These are phyloP conservation scores for Paragyromitra xinjiangensis DNA, from an alignment of 495 filamentous ascomycete genomes.

Conservation along the genomic window DNA sequence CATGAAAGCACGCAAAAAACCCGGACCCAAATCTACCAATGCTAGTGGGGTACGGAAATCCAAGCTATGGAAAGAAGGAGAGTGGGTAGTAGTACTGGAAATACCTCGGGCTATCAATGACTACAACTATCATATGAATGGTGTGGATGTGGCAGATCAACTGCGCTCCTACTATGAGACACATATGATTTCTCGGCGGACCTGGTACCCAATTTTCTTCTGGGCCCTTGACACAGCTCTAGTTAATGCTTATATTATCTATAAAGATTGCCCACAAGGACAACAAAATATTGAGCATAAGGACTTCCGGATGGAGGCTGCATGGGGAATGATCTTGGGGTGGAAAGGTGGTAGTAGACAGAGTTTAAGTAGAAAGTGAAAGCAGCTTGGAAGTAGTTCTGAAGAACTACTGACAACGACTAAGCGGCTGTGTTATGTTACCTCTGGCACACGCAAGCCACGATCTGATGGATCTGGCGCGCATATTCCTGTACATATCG, in stretches of 20 bases:
- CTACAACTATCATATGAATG: conserved; percentile 56
- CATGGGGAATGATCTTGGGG: conserved; percentile 11
- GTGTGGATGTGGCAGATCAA: conserved; percentile 54
- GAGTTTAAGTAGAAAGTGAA: not conserved
- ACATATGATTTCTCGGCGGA: conserved; percentile 36
- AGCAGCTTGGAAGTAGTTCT: not conserved
- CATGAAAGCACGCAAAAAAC: not conserved
- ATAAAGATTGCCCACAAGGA: not conserved
- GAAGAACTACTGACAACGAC: conserved; percentile 4
- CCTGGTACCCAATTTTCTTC: conserved; percentile 53
- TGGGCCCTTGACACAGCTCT: conserved; percentile 51
- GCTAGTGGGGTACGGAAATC: conserved; percentile 9
- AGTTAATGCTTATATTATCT: conserved; percentile 25
- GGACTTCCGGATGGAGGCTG: conserved; percentile 4
- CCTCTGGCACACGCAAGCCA: not conserved
- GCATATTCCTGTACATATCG: conserved; percentile 12
- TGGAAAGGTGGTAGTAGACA: conserved; percentile 1
- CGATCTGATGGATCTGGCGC: not conserved
- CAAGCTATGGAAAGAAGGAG: not conserved
- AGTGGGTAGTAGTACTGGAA: conserved; percentile 1
- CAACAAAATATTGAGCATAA: not conserved
- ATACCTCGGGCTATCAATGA: conserved; percentile 41
- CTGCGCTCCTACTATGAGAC: conserved; percentile 48
- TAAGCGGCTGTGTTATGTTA: conserved; percentile 1
- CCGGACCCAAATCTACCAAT: not conserved